phyloP scores from a whole-genome alignment of 495 filamentous ascomycete genomes.

The Hypoxylon rickii region DNA sequence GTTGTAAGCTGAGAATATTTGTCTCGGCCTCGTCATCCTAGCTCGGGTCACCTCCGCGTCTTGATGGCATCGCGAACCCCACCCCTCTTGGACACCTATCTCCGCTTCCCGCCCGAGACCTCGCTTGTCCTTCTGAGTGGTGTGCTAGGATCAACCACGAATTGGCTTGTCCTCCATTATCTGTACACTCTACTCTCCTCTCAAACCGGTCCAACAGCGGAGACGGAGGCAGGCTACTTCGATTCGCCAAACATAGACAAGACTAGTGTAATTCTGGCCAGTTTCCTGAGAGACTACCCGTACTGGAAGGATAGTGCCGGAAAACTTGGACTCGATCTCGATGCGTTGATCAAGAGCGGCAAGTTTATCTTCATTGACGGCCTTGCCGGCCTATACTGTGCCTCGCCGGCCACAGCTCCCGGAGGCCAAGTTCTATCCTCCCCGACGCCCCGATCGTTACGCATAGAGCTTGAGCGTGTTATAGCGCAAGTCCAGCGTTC shows the following conservation, averaged over 20 bases:
- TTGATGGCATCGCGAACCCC: constrained; percentile 56
- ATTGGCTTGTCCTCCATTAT: constrained; percentile 74
- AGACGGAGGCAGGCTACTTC: not conserved
- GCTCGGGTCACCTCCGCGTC: not conserved
- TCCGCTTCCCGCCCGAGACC: constrained; percentile 47
- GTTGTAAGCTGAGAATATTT: too few relatives aligned
- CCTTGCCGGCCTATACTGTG: constrained; percentile 54
- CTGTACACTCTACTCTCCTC: constrained; percentile 62
- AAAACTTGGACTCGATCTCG: constrained; percentile 73
- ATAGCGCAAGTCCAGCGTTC: constrained; percentile 24
- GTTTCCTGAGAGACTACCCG: constrained; percentile 73
- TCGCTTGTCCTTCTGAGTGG: constrained; percentile 76
- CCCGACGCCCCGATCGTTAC: constrained; percentile 21
- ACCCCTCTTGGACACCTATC: constrained; percentile 69
- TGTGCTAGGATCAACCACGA: constrained; percentile 70
- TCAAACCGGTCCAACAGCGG: constrained; percentile 15
- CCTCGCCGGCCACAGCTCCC: not conserved
- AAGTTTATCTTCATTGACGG: constrained; percentile 77
- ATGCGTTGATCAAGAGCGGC: constrained; percentile 57
- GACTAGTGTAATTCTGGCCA: constrained; percentile 71
- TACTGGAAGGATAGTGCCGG: constrained; percentile 75
- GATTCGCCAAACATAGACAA: constrained; percentile 1
- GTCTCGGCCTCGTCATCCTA: too few relatives aligned
- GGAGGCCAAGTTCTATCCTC: constrained; percentile 18
- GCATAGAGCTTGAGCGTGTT: constrained; percentile 28